These are phyloP conservation scores for Mucor irregularis DNA, from an alignment of 371 early-diverging fungal genomes.

Conservation along the genomic window DNA sequence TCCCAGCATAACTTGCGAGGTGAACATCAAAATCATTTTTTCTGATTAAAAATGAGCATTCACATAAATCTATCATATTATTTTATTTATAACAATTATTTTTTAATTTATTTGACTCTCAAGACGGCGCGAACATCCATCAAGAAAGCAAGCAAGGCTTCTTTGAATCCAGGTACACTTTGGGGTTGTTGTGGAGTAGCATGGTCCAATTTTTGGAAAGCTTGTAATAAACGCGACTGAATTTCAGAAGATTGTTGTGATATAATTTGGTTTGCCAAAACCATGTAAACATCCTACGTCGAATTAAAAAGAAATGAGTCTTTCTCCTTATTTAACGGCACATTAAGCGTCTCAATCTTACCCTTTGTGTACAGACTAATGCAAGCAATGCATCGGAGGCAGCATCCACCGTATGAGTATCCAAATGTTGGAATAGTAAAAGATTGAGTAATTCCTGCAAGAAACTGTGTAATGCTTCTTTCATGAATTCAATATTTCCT, in stretches of 20 bases:
- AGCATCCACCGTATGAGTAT: conserved; percentile 57
- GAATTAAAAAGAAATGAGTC: background rate
- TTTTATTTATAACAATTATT: too few species aligned
- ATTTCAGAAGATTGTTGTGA: conserved; percentile 50
- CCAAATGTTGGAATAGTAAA: conserved; percentile 62
- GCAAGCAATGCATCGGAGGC: conserved; percentile 63
- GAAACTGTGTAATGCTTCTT: conserved; percentile 55
- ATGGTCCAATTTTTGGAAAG: conserved; percentile 49
- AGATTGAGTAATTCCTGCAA: conserved; percentile 54
- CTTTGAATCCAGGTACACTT: conserved; percentile 40
- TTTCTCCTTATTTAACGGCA: background rate
- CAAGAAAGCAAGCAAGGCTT: conserved; percentile 56
- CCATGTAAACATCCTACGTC: conserved; percentile 32
- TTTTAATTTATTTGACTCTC: conserved; percentile 53
- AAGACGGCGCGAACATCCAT: conserved; percentile 71
- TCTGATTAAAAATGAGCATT: too few species aligned
- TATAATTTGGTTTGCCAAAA: conserved; percentile 51
- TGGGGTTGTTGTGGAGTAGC: conserved; percentile 35
- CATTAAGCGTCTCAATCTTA: conserved; percentile 28
- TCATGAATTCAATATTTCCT: conserved; percentile 31
- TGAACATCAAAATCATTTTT: too few species aligned
- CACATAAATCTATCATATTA: too few species aligned
- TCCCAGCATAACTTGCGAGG: too few species aligned
- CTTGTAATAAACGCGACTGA: conserved; percentile 48
- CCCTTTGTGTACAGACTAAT: conserved; percentile 55